Conservation (phyloP, 345 rosid genomes). For the Ceriops decandra region DNA sequence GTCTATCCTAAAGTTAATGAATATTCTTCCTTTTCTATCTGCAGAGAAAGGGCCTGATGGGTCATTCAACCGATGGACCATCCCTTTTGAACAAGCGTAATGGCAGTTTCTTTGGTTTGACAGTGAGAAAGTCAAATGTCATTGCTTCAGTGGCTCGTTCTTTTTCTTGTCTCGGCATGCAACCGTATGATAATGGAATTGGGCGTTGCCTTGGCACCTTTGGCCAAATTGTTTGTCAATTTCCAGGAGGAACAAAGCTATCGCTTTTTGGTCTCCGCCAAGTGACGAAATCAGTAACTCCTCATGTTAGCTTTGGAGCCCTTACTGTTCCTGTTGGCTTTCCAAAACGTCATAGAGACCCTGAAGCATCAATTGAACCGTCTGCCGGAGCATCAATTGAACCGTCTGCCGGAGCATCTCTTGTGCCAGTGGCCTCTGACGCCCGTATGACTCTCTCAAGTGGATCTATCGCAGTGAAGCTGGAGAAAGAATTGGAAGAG, state of each 20-base stretch:
- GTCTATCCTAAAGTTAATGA: neutral
- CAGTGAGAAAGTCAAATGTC: conserved; percentile 53
- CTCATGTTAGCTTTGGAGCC: conserved; percentile 37
- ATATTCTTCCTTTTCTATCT: conserved; percentile 10
- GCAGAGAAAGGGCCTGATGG: conserved; percentile 62
- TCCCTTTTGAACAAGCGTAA: conserved; percentile 54
- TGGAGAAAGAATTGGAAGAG: conserved; percentile 65
- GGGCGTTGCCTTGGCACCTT: conserved; percentile 55
- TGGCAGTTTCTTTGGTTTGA: conserved; percentile 62
- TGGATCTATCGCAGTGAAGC: conserved; percentile 52
- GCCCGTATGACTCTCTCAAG: conserved; percentile 20
- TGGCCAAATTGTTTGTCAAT: conserved; percentile 60
- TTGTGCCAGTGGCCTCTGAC: conserved; percentile 20
- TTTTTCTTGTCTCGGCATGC: conserved; percentile 40
- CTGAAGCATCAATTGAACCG: conserved; percentile 23
- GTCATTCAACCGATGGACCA: conserved; percentile 57
- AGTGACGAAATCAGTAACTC: conserved; percentile 31
- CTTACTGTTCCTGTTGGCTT: conserved; percentile 49
- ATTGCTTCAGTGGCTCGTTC: conserved; percentile 65
- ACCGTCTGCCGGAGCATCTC: conserved; percentile 9
- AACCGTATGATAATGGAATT: conserved; percentile 21
- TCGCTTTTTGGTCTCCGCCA: conserved; percentile 60
- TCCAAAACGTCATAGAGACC: conserved; percentile 24
- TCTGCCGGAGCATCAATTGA: conserved; percentile 10
- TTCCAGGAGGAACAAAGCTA: conserved; percentile 51